These are phyloP conservation scores for Aspergillus saccharolyticus DNA, from an alignment of 495 filamentous ascomycete species.

Conservation along the genomic window DNA sequence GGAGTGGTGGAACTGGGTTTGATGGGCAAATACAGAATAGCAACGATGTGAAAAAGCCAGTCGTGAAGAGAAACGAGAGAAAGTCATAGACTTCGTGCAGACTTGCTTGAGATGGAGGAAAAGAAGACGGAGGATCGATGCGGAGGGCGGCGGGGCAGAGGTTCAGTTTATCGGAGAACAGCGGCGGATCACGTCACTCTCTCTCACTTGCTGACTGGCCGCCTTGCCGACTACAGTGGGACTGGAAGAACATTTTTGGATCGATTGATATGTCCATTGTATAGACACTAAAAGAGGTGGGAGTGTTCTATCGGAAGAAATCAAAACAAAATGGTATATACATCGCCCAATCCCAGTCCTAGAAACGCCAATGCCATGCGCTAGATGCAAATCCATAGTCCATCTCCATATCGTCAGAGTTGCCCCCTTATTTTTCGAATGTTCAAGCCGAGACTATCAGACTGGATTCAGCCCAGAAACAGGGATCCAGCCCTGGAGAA, in stretches of 20 bases:
- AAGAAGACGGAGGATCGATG: not conserved
- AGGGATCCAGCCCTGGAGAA: slow-evolving; percentile 39
- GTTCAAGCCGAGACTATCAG: slow-evolving; percentile 23
- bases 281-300: slow-evolving; percentile 26
- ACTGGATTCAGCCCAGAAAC: slow-evolving; percentile 26
- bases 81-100: slow-evolving; percentile 4
- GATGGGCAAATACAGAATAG: not conserved
- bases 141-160: not conserved
- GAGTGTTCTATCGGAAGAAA: slow-evolving; percentile 31
- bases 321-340: slow-evolving; percentile 33
- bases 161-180: too few species aligned
- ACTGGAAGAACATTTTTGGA: not conserved
- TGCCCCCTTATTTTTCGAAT: slow-evolving; percentile 21
- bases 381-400: slow-evolving; percentile 31
- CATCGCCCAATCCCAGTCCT: slow-evolving; percentile 22
- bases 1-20: not conserved
- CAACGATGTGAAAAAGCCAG: not conserved
- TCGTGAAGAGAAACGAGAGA: not conserved
- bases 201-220: too few species aligned
- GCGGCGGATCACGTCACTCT: not conserved
- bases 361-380: slow-evolving; percentile 29
- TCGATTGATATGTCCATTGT: not conserved
- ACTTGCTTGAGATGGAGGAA: not conserved
- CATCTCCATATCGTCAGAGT: slow-evolving; percentile 23
- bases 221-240: too few species aligned